phyloP scores from a whole-genome alignment of 2,329 filamentous ascomycete genomes.

The Xylariaceae sp. region DNA sequence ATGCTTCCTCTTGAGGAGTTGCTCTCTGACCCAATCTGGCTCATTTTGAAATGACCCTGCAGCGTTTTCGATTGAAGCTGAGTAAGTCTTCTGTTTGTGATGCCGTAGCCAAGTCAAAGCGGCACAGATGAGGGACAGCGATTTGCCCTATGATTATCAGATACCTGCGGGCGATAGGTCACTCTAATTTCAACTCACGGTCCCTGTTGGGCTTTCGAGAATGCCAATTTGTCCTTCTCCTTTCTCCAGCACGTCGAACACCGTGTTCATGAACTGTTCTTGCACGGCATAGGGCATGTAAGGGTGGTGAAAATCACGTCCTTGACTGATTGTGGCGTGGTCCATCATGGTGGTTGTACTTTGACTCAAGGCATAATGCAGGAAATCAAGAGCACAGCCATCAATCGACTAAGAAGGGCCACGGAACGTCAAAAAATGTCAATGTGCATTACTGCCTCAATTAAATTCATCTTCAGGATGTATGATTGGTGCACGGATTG shows the following conservation, averaged over 20 bases:
- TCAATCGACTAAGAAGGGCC: too few relatives aligned
- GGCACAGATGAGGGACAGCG: constrained; percentile 83
- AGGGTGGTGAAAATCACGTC: constrained; percentile 75
- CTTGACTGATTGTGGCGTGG: constrained; percentile 23
- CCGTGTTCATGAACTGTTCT: constrained; percentile 77
- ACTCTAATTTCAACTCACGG: constrained; percentile 34
- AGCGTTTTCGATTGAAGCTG: constrained; percentile 44
- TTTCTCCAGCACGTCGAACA: constrained; percentile 72
- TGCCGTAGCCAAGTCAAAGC: constrained; percentile 88
- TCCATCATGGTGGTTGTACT: constrained; percentile 18
- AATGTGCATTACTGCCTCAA: too few relatives aligned
- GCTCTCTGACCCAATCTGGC: constrained; percentile 79
- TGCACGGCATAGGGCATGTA: constrained; percentile 87
- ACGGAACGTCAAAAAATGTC: too few relatives aligned
- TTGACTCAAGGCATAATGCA: too few relatives aligned
- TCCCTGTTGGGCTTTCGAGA: constrained; percentile 89
- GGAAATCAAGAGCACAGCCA: background rate
- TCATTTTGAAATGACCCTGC: constrained; percentile 57
- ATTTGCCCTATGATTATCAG: constrained; percentile 64
- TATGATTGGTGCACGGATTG: too few relatives aligned
- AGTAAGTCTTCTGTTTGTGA: constrained; percentile 63
- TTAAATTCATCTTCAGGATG: too few relatives aligned
- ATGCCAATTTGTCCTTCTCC: constrained; percentile 76
- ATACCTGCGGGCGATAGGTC: background rate
- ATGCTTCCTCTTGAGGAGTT: constrained; percentile 65